These are phyloP conservation scores for Plectosphaerella cucumerina DNA, from an alignment of 2,329 filamentous ascomycete species.

Conservation along the genomic window DNA sequence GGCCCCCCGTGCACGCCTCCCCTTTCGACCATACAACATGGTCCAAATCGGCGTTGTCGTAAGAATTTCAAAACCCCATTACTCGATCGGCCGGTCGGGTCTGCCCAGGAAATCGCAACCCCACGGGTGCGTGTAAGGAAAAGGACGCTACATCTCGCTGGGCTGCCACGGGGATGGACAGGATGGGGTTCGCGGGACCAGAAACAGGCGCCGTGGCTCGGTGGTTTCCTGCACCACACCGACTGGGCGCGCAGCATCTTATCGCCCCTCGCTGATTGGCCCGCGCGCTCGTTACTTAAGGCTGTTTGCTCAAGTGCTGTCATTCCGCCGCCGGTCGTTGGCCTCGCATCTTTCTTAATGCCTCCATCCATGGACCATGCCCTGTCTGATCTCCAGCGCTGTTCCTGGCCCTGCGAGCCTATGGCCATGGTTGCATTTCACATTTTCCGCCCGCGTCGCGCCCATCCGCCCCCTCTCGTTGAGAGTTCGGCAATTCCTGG, in stretches of 20 bases:
- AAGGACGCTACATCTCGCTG: background rate
- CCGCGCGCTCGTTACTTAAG: background rate
- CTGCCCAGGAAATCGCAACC: background rate
- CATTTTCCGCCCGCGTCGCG: too few relatives aligned
- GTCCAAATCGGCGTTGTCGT: background rate
- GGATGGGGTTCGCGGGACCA: too few relatives aligned
- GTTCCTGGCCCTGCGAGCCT: too few relatives aligned
- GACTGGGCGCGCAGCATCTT: background rate
- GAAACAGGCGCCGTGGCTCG: background rate
- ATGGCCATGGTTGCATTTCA: too few relatives aligned
- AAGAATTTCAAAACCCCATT: conserved; percentile 1
- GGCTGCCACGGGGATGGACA: background rate
- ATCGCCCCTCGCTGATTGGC: background rate
- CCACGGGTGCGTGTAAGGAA: background rate
- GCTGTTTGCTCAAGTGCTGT: background rate
- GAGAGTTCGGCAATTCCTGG: background rate
- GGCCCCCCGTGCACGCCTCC: background rate
- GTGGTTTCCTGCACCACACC: conserved; percentile 1
- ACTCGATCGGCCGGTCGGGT: background rate
- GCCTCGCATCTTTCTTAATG: background rate
- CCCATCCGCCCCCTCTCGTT: too few relatives aligned
- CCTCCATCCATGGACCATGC: background rate
- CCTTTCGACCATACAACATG: background rate
- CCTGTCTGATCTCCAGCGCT: too few relatives aligned
- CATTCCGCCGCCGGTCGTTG: background rate